Evolutionary conservation across 2,329 filamentous ascomycete genomes (phyloP), one percentile per base, ranked within the genome.

Genomic region (Neonectria punicea): DNA sequence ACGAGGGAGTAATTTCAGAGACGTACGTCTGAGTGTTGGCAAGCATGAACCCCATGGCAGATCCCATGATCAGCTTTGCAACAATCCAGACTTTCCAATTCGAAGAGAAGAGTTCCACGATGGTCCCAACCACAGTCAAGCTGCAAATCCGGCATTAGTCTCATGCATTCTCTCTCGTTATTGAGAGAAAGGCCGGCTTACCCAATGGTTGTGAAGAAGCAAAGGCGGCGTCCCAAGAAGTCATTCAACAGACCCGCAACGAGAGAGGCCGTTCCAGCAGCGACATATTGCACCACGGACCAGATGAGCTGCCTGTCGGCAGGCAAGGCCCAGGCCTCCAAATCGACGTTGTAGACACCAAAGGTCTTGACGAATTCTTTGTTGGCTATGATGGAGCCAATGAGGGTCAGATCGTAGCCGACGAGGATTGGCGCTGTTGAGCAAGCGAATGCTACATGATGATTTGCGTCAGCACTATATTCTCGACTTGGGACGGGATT

Each of bases 321-420:
- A 13, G 55, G 55, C 5, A 58, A 44, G 5, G 46, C 5, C 43
- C 46, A 58, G 3, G 10, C 13, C 4, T 9, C 55, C 8, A 20
- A 2, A 18, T n/a, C 4, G 25, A 4, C 30, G 22, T 58, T 20
- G 28, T 49, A 47, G 6, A 36, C 20, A 4, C 55, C 55, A 41
- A 58, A 58, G 6, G 25, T 8, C 10, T 58, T 5, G 20, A 58
- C 34, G 32, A 49, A 58, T 28, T 58, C 13, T 8, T 34, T 16
- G 11, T 58, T 58, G 11, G 55, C 55, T 25, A 58, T 58, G 55
- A 58, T 58, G 44, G 55, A 58, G 18, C 55, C 55, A n/a, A 58
- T 50, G 11, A 58, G 46, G 3, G 14, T 49, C 16, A 58, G 9
- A 44, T 50, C 55, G n/a, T 49, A 58, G 3, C 55, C 55, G 30